Percentiles rank a stretch among this genome's conserved stretches.
These are phyloP conservation scores for Polytrichum commune DNA, from an alignment of 225 moss, liverwort and hornwort genomes.

Conservation along the genomic window DNA sequence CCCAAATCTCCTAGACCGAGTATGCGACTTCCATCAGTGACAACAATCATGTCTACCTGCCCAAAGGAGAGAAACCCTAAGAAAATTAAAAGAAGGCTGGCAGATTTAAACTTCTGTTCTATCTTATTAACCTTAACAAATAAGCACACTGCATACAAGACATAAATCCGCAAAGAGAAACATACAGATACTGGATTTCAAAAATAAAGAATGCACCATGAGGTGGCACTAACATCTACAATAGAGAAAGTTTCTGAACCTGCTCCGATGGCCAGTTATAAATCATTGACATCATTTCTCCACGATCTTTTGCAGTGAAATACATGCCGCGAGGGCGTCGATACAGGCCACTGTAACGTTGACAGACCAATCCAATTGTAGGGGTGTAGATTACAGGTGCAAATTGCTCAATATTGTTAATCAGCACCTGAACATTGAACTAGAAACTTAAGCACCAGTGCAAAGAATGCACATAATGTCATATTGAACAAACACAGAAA, in stretches of 20 bases:
- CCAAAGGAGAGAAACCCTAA: conserved; percentile 6
- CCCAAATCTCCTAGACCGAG: conserved; percentile 94
- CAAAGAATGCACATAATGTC: not conserved
- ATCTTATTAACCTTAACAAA: too few relatives aligned
- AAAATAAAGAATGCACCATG: too few relatives aligned
- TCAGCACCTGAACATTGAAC: conserved; percentile 68
- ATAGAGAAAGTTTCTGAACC: conserved; percentile 23
- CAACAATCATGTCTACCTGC: conserved; percentile 98
- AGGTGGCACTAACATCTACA: too few relatives aligned
- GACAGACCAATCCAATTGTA: conserved; percentile 95
- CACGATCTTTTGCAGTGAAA: conserved; percentile 77
- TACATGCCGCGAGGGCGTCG: conserved; percentile 97
- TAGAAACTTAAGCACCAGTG: conserved; percentile 16
- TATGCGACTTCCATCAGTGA: conserved; percentile 96
- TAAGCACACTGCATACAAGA: too few relatives aligned
- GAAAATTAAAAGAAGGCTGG: not conserved
- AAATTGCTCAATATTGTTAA: conserved; percentile 81
- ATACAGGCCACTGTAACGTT: conserved; percentile 94
- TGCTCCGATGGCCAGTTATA: conserved; percentile 96
- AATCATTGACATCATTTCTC: conserved; percentile 92
- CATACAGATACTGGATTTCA: too few relatives aligned
- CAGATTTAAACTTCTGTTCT: not conserved
- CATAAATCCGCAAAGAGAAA: too few relatives aligned
- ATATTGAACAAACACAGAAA: not conserved
- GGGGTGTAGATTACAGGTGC: conserved; percentile 97